Percentiles rank a stretch among this genome's conserved stretches.
Conservation (phyloP, 495 filamentous ascomycete genomes). For the Acidiella bohemica region DNA sequence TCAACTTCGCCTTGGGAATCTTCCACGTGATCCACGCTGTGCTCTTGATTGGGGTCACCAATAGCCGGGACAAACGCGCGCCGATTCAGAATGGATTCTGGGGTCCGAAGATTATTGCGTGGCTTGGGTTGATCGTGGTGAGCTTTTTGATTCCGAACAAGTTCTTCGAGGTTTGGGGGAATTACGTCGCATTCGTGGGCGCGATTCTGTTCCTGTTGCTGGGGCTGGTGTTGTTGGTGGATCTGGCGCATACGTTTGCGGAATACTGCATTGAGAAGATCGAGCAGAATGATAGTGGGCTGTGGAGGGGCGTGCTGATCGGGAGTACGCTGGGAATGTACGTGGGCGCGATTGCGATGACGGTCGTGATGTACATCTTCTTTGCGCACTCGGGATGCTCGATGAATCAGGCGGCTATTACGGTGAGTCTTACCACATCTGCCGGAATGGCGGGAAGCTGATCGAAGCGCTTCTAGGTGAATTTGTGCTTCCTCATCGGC, state of each 20-base stretch:
- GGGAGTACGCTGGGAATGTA: constrained; percentile 94
- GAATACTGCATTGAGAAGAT: constrained; percentile 91
- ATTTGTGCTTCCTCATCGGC: constrained; percentile 68
- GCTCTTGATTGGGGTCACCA: constrained; percentile 72
- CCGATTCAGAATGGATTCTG: constrained; percentile 89
- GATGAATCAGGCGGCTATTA: constrained; percentile 82
- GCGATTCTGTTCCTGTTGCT: constrained; percentile 91
- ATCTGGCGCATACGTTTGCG: constrained; percentile 95
- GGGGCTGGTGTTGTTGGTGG: constrained; percentile 82
- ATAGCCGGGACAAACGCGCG: constrained; percentile 75
- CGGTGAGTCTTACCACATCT: constrained; percentile 30
- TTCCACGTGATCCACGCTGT: constrained; percentile 81
- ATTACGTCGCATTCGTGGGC: constrained; percentile 77
- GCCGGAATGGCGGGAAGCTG: too few relatives aligned
- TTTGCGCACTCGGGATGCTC: constrained; percentile 71
- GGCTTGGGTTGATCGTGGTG: constrained; percentile 72
- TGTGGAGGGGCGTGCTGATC: constrained; percentile 77
- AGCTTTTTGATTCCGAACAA: constrained; percentile 90
- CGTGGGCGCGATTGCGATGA: constrained; percentile 76
- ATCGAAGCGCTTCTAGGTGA: constrained; percentile 52
- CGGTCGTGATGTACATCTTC: constrained; percentile 93
- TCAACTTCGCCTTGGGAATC: constrained; percentile 91
- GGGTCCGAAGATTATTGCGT: constrained; percentile 75
- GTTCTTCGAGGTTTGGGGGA: constrained; percentile 94
- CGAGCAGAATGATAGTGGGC: constrained; percentile 67